phyloP scores from a whole-genome alignment of 352 stramenopile genomes.

The Phytopythium montanum region DNA sequence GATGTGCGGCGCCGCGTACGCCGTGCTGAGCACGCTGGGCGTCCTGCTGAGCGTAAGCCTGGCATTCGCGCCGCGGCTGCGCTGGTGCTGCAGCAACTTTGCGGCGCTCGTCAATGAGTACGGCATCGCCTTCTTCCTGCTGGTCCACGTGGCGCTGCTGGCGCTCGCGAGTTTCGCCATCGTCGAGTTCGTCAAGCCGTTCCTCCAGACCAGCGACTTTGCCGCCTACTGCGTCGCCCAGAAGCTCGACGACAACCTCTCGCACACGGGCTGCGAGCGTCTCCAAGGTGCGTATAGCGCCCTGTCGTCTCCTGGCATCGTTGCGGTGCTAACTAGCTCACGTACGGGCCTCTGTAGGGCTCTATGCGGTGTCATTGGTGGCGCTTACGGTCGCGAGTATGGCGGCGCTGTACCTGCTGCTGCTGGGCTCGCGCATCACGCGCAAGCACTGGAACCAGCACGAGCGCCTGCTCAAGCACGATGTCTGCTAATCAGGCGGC shows the following conservation, averaged over 20 bases:
- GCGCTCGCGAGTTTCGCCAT: conserved; percentile 36
- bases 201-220: conserved; percentile 30
- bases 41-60: conserved; percentile 35
- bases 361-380: conserved; percentile 43
- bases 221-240: conserved; percentile 19
- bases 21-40: conserved; percentile 29
- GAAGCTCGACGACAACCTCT: conserved; percentile 39
- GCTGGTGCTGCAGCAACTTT: conserved; percentile 31
- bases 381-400: conserved; percentile 34
- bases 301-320: too few species aligned
- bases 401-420: conserved; percentile 34
- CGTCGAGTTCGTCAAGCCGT: conserved; percentile 33
- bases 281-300: conserved; percentile 37
- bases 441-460: conserved; percentile 36
- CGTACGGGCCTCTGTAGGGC: conserved; percentile 9
- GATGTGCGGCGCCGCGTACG: conserved; percentile 32
- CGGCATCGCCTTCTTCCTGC: conserved; percentile 34
- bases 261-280: conserved; percentile 35
- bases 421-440: conserved; percentile 43
- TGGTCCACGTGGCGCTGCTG: conserved; percentile 35
- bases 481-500: conserved; percentile 9
- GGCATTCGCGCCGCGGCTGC: conserved; percentile 33
- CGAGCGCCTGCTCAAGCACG: conserved; percentile 29
- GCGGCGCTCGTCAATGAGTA: conserved; percentile 35
- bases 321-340: too few species aligned